Evolutionary conservation across 176 grass and related monocot species (phyloP), one percentile per base, ranked within the genome.

Genomic region (Themeda triandra): DNA sequence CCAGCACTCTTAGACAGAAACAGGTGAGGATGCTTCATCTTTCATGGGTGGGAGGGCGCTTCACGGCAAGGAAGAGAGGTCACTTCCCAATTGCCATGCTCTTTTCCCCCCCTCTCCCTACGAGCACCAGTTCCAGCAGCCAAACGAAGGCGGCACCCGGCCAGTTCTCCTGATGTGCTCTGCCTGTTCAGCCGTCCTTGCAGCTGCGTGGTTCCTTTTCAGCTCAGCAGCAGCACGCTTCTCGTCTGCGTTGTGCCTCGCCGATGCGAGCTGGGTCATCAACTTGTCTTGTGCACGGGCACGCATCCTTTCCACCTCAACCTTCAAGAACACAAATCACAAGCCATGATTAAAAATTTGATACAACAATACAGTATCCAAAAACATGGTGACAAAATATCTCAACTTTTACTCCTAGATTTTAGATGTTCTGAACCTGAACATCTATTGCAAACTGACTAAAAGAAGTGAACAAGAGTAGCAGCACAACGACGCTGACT

Each of bases 221-320:
- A 73, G 83, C 71, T 94, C 97, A 0, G 97, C 97, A 0, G 58
- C 9, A 0, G 93, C 93, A 54, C 97, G 89, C 78, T 94, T 94
- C 64, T 94, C 84, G 5, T 94, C 97, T 0, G 93, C 97, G 0
- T 86, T 88, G 44, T 99, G 97, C 67, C 81, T 89, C 9, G 88
- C 85, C 8, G 84, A 87, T 30, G 91, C 91, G 25, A 99, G 75
- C 75, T 96, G 87, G 79, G 84, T 88, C 93, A 96, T 99, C 75
- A 99, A 68, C 77, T 17, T 86, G 77, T 99, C 93, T 12, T 99
- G 97, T 0, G 91, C 89, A 67, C 86, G 73, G 25, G 93, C 87
- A 62, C 97, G 86, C 88, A 96, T 99, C 79, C 88, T 89, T 73
- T 99, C 97, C 28, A 99, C 93, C 45, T 99, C 92, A 44, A 99